Evolutionary conservation across 495 filamentous ascomycete genomes (phyloP).

Genomic region (Penicillium antarcticum): DNA sequence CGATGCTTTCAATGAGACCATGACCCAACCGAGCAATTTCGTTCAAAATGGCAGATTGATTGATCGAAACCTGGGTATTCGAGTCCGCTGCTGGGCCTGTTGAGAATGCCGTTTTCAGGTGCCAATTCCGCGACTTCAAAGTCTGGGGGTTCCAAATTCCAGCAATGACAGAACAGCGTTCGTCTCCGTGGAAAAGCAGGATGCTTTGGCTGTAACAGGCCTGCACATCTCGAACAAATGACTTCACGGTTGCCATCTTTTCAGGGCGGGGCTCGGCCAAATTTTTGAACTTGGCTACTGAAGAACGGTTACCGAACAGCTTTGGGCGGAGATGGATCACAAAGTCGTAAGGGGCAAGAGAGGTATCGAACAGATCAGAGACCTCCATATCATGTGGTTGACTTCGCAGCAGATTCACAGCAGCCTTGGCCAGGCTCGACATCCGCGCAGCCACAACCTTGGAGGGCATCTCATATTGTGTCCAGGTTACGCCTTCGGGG

Average conservation of each 20-base stretch:
- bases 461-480: conserved; percentile 60
- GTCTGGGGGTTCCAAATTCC: conserved; percentile 79
- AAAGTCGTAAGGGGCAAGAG: conserved; percentile 78
- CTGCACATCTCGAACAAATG: conserved; percentile 59
- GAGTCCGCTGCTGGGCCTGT: conserved; percentile 51
- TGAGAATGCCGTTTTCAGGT: conserved; percentile 64
- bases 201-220: conserved; percentile 58
- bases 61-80: conserved; percentile 53
- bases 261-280: conserved; percentile 33
- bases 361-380: conserved; percentile 63
- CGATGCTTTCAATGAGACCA: conserved; percentile 40
- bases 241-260: conserved; percentile 40
- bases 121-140: conserved; percentile 52
- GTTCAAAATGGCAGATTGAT: conserved; percentile 68
- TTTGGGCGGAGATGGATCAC: conserved; percentile 65
- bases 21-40: conserved; percentile 66
- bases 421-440: conserved; percentile 73
- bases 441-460: conserved; percentile 85
- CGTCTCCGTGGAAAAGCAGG: conserved; percentile 69
- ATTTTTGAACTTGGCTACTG: conserved; percentile 66
- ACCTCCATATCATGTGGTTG: conserved; percentile 54
- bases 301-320: conserved; percentile 24
- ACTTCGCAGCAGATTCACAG: conserved; percentile 57
- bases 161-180: conserved; percentile 57
- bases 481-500: conserved; percentile 74